Percentiles rank a stretch among this genome's conserved stretches.
Conservation (phyloP, 768 basidiomycete species). For the Podaxis carcinomalis region DNA sequence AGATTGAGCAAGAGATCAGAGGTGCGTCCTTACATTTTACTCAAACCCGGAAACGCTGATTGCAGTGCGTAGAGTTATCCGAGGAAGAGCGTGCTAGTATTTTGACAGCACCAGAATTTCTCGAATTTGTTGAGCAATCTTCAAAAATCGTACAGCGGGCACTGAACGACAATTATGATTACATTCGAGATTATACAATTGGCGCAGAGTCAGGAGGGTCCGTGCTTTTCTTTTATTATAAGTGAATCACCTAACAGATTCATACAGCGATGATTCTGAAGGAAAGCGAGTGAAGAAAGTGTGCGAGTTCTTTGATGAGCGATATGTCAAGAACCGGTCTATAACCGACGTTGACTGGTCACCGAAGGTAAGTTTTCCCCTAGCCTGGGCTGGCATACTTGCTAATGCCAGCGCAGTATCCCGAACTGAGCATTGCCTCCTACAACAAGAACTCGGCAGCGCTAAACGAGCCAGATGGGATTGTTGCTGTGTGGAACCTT, state of each 20-base stretch:
- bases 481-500: constrained; percentile 96
- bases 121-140: constrained; percentile 91
- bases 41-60: background rate
- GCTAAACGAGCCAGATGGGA: constrained; percentile 92
- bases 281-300: constrained; percentile 87
- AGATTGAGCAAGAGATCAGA: constrained; percentile 83
- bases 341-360: constrained; percentile 99
- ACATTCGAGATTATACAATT: constrained; percentile 94
- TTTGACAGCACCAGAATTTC: constrained; percentile 83
- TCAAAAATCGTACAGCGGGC: constrained; percentile 95
- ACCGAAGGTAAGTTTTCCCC: constrained; percentile 62
- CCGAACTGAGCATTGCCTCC: constrained; percentile 90
- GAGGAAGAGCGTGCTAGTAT: constrained; percentile 84
- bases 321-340: constrained; percentile 88
- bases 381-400: background rate
- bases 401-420: constrained; percentile 54
- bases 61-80: constrained; percentile 59
- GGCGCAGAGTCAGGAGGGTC: constrained; percentile 81
- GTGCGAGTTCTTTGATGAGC: constrained; percentile 92
- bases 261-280: constrained; percentile 78
- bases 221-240: constrained; percentile 20
- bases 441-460: constrained; percentile 97
- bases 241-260: background rate
- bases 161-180: constrained; percentile 93
- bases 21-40: constrained; percentile 35